Evolutionary conservation across 345 rosid species (phyloP).

Genomic region (Eucalyptus sp.): DNA sequence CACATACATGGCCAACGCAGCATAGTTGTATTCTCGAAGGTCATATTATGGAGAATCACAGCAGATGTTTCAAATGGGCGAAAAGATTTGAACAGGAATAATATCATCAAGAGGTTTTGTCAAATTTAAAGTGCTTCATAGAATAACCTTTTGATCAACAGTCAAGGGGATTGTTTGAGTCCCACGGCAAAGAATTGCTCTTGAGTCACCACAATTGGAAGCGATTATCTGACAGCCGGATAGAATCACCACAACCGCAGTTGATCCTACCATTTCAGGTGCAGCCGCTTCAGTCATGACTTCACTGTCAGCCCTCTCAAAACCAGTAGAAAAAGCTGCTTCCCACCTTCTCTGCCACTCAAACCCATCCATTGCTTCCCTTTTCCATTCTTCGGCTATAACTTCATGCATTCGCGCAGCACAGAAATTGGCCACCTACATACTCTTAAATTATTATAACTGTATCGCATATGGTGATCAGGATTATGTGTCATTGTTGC

Average conservation of each 20-base stretch:
- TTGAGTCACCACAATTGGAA: constrained; percentile 8
- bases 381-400: constrained; percentile 37
- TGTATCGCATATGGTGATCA: not conserved
- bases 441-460: not conserved
- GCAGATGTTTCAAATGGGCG: not conserved
- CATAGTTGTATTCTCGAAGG: not conserved
- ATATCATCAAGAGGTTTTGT: not conserved
- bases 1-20: not conserved
- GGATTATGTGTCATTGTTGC: not conserved
- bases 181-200: constrained; percentile 41
- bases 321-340: constrained; percentile 25
- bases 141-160: constrained; percentile 49
- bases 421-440: constrained; percentile 51
- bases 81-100: not conserved
- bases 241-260: constrained; percentile 41
- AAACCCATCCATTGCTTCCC: constrained; percentile 2
- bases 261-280: constrained; percentile 56
- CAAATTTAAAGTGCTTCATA: not conserved
- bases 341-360: constrained; percentile 51
- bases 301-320: constrained; percentile 31
- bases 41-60: not conserved
- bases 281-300: constrained; percentile 15
- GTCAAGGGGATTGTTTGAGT: constrained; percentile 33
- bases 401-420: constrained; percentile 41
- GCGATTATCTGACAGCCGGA: constrained; percentile 49